Base-by-base conservation (phyloP, 2,329 filamentous ascomycete genomes). In the Pseudogymnoascus sp. region DNA sequence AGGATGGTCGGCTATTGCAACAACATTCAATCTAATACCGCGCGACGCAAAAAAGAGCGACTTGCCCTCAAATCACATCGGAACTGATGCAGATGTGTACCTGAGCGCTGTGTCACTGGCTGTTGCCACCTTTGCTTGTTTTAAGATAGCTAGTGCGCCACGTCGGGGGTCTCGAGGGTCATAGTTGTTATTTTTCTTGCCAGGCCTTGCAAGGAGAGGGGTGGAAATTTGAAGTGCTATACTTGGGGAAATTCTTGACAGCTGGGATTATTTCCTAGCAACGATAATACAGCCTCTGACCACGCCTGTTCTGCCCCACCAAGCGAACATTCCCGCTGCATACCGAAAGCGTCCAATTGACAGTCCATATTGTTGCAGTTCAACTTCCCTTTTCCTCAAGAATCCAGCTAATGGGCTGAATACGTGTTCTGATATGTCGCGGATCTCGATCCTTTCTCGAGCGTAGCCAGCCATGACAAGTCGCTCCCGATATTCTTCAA, bases 361-460 rank as follows among this genome's bases (percentile, higher is more conserved):
- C 30, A 78, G 63, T 1, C 77, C 75, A 64, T 73, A 71, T 28
- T 60, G 63, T 38, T 67, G 67, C 60, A 78, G 64, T 36, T 73
- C 72, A 19, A 58, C 62, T n/a, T 76, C 71, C 62, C 73, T 73
- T n/a, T 66, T 62, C 8, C 69, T 68, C 25, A 85, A 69, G 62
- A 78, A 83, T 1, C 60, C 66, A 3, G 78, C 75, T 14, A 85
- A 68, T 0, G 80, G 80, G 0, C 70, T 65, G 66, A 85, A 85
- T 0, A 84, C 82, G 64, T 82, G 70, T 4, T 77, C 73, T 2
- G 82, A 81, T 16, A 85, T 73, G 66, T 85, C 83, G 14, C 71
- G 70, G 1, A 84, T 74, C 25, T 72, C 70, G 42, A 84, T 78
- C 5, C 65, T 62, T 0, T 72, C 69, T 2, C 65, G 61, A 11